Percentiles rank a stretch among this genome's conserved stretches.
Evolutionary conservation across 208 protist species (phyloP).

Genomic region (Leishmania guyanensis): DNA sequence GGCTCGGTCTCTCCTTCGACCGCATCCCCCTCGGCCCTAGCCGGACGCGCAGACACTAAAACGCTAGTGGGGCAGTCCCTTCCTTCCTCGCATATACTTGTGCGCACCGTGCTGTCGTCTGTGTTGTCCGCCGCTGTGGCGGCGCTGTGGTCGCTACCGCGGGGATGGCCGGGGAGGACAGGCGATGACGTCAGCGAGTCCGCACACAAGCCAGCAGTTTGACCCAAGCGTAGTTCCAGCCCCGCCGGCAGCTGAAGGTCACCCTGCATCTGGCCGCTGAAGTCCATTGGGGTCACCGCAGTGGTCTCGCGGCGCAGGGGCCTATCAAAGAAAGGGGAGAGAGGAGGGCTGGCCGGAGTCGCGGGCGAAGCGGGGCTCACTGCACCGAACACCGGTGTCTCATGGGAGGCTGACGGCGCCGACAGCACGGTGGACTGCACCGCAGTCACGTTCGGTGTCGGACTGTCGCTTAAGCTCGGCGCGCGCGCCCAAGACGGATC

Average conservation of each 20-base stretch:
- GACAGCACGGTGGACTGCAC: background rate
- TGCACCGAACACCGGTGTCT: background rate
- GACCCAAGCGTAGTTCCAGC: background rate
- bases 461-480: background rate
- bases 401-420: background rate
- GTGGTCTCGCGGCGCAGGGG: background rate
- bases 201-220: background rate
- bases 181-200: background rate
- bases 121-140: background rate
- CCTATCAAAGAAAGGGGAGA: background rate
- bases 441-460: background rate
- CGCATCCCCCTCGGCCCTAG: background rate
- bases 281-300: background rate
- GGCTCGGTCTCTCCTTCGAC: background rate
- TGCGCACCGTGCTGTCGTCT: slow-evolving; percentile 12
- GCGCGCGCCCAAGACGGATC: background rate
- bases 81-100: background rate
- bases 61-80: background rate
- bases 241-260: background rate
- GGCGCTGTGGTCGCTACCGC: background rate
- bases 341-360: background rate
- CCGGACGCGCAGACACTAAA: background rate
- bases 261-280: background rate
- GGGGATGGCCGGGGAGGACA: background rate
- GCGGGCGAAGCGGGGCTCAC: background rate